These are phyloP conservation scores for Citropsis articulata DNA, from an alignment of 345 rosid species.

Conservation along the genomic window DNA sequence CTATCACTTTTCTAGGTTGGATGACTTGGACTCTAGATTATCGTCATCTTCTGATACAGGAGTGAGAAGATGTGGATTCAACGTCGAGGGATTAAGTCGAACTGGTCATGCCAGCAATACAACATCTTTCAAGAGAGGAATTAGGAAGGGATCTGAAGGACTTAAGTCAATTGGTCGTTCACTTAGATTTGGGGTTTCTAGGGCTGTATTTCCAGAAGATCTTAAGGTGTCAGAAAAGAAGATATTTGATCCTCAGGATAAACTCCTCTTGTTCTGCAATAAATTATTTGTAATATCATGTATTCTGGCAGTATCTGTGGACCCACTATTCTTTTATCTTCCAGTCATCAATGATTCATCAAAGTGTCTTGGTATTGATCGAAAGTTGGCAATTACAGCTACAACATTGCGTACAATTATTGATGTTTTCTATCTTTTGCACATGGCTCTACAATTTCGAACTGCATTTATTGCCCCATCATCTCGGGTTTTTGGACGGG, in stretches of 20 bases:
- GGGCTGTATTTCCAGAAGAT: conserved; percentile 95
- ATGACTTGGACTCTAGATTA: conserved; percentile 83
- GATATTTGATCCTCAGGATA: conserved; percentile 92
- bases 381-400: conserved; percentile 63
- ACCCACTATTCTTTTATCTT: conserved; percentile 89
- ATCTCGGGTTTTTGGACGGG: conserved; percentile 95
- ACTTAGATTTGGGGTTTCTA: conserved; percentile 83
- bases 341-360: conserved; percentile 54
- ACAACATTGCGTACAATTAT: conserved; percentile 73
- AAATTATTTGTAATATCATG: conserved; percentile 76
- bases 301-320: conserved; percentile 81
- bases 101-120: conserved; percentile 38
- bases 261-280: conserved; percentile 77
- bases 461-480: conserved; percentile 97
- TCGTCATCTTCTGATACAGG: conserved; percentile 63
- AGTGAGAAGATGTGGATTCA: conserved; percentile 66
- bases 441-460: conserved; percentile 88
- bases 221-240: conserved; percentile 81
- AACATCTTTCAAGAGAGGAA: conserved; percentile 73
- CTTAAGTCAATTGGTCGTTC: conserved; percentile 91
- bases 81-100: conserved; percentile 56
- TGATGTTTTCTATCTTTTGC: conserved; percentile 86
- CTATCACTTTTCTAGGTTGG: conserved; percentile 58
- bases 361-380: conserved; percentile 72
- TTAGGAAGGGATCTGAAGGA: conserved; percentile 85